These are phyloP conservation scores for Abelmoschus esculentus DNA, from an alignment of 345 rosid species.

Conservation along the genomic window DNA sequence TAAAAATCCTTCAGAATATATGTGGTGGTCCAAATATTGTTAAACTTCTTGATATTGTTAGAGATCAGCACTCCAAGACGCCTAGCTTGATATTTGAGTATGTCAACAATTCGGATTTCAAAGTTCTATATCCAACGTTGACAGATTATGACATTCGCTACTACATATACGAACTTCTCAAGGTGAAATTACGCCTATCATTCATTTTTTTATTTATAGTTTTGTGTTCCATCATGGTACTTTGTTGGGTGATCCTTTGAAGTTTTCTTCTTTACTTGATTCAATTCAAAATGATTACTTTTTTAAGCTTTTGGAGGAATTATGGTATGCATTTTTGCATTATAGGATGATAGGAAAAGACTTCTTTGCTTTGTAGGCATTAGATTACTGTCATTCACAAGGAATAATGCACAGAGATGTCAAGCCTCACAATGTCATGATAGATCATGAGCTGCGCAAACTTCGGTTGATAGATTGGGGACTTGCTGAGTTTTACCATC, in stretches of 20 bases:
- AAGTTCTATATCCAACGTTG: conserved; percentile 72
- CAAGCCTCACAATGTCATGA: conserved; percentile 82
- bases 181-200: conserved; percentile 23
- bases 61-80: conserved; percentile 79
- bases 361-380: conserved; percentile 38
- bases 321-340: neutral
- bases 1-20: conserved; percentile 74
- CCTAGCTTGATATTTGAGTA: conserved; percentile 76
- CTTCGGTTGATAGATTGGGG: conserved; percentile 85
- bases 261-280: neutral
- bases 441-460: conserved; percentile 78
- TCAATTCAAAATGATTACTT: neutral
- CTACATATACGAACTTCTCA: conserved; percentile 75
- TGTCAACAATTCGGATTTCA: conserved; percentile 80
- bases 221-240: neutral
- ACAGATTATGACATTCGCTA: conserved; percentile 86
- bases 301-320: neutral
- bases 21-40: conserved; percentile 71
- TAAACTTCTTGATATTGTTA: conserved; percentile 65
- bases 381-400: conserved; percentile 79
- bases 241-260: neutral
- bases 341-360: neutral
- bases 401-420: conserved; percentile 88
- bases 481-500: conserved; percentile 82
- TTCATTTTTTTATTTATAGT: neutral